A percentile compares a stretch with the other conserved stretches of the same genome.
Evolutionary conservation across 176 grass and related monocot genomes (phyloP).

Genomic region (Triticum dicoccoides): DNA sequence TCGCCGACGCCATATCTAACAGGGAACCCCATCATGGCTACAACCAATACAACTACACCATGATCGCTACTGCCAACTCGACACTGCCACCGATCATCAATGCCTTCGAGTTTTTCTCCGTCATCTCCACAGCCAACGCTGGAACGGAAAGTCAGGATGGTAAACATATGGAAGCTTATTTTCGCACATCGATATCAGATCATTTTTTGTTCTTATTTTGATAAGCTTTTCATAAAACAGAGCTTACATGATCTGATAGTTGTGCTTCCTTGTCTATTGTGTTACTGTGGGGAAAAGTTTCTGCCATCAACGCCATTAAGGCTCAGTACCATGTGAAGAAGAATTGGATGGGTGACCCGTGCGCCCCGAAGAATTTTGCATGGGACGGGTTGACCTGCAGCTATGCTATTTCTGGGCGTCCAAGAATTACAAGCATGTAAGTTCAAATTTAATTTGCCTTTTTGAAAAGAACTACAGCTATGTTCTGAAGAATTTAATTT

Average conservation of each 20-base stretch:
- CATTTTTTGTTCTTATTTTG: no score
- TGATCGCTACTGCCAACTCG: slow-evolving; percentile 31
- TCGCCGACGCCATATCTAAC: neutral
- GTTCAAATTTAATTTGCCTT: slow-evolving; percentile 20
- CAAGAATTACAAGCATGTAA: slow-evolving; percentile 37
- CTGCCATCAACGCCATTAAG: slow-evolving; percentile 37
- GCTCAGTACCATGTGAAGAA: slow-evolving; percentile 18
- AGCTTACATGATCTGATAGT: neutral
- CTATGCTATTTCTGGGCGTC: slow-evolving; percentile 28
- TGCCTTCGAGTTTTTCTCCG: slow-evolving; percentile 32
- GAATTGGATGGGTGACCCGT: slow-evolving; percentile 53
- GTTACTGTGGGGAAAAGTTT: slow-evolving; percentile 2
- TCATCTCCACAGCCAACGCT: slow-evolving; percentile 1
- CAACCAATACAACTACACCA: slow-evolving; percentile 10
- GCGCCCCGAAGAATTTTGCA: slow-evolving; percentile 29
- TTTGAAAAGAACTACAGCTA: no score
- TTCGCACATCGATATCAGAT: no score
- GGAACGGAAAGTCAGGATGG: slow-evolving; percentile 23
- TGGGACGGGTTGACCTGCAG: slow-evolving; percentile 55
- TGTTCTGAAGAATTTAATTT: neutral
- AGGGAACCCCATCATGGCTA: accelerated
- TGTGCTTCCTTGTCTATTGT: neutral
- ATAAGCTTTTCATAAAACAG: no score
- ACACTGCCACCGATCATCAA: slow-evolving; percentile 52
- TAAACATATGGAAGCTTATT: neutral